Conservation (phyloP, 2,329 filamentous ascomycete species). For the Periconia macrospinosa region DNA sequence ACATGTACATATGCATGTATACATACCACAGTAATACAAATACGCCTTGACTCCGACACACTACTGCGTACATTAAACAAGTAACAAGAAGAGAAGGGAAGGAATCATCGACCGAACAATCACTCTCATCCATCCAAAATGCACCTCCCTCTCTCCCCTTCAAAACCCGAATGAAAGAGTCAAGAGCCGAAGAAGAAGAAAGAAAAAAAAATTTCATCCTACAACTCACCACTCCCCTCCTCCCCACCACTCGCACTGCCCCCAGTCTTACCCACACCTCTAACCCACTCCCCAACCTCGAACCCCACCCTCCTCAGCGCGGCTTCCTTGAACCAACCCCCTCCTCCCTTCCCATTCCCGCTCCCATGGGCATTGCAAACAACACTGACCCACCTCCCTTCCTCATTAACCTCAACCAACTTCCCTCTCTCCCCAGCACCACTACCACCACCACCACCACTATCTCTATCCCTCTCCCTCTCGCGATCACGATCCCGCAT, state of each 20-base stretch:
- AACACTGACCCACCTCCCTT: conserved; percentile 44
- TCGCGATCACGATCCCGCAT: not conserved
- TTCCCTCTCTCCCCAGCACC: conserved; percentile 29
- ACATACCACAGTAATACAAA: no score
- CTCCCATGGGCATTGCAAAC: not conserved
- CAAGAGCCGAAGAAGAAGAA: no score
- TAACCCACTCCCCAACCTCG: conserved; percentile 82
- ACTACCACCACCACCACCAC: conserved; percentile 1
- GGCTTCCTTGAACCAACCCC: conserved; percentile 41
- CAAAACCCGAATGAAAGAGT: no score
- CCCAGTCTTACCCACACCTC: conserved; percentile 22
- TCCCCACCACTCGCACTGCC: not conserved
- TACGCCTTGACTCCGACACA: no score
- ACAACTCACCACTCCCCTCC: not conserved
- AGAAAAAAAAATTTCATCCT: no score
- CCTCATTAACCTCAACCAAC: conserved; percentile 46
- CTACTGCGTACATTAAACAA: no score
- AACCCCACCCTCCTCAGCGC: conserved; percentile 77
- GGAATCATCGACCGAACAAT: no score
- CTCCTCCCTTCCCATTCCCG: not conserved
- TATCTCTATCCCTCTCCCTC: conserved; percentile 10
- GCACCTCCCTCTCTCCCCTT: no score
- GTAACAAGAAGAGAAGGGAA: no score
- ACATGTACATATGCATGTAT: no score
- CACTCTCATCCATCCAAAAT: no score